A percentile compares a stretch with the other conserved stretches of the same genome.
Conservation (phyloP, 768 basidiomycete species). For the Suillus variegatus region DNA sequence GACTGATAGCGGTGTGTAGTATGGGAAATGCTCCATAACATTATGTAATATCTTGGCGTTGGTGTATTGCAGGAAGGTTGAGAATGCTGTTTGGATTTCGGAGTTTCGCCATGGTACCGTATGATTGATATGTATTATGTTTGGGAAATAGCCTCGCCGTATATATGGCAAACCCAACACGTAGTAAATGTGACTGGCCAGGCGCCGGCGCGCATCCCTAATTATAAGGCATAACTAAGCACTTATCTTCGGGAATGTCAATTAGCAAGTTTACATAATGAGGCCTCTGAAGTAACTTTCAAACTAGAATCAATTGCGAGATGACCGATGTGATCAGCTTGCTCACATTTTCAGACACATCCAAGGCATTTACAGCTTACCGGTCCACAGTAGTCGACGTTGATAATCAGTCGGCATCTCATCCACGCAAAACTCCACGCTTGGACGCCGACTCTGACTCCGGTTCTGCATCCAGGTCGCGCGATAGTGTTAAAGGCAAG, state of each 20-base stretch:
- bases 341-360: conserved; percentile 51
- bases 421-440: conserved; percentile 68
- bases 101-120: not conserved
- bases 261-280: not conserved
- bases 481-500: conserved; percentile 27
- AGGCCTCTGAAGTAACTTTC: not conserved
- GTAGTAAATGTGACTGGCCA: too few relatives aligned
- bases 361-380: conserved; percentile 49
- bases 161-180: too few relatives aligned
- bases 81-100: not conserved
- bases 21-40: not conserved
- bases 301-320: not conserved
- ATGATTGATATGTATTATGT: not conserved
- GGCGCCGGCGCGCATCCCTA: too few relatives aligned
- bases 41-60: not conserved
- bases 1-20: not conserved
- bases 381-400: conserved; percentile 39
- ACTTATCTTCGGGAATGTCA: too few relatives aligned
- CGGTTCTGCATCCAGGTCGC: conserved; percentile 62
- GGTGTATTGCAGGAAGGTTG: not conserved
- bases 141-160: not conserved
- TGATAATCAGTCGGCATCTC: conserved; percentile 53
- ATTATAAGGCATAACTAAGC: too few relatives aligned
- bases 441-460: conserved; percentile 68
- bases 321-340: conserved; percentile 42